Percentiles rank a stretch among this genome's conserved stretches.
Conservation (phyloP, 2,329 filamentous ascomycete species). For the Aspergillus sclerotialis region DNA sequence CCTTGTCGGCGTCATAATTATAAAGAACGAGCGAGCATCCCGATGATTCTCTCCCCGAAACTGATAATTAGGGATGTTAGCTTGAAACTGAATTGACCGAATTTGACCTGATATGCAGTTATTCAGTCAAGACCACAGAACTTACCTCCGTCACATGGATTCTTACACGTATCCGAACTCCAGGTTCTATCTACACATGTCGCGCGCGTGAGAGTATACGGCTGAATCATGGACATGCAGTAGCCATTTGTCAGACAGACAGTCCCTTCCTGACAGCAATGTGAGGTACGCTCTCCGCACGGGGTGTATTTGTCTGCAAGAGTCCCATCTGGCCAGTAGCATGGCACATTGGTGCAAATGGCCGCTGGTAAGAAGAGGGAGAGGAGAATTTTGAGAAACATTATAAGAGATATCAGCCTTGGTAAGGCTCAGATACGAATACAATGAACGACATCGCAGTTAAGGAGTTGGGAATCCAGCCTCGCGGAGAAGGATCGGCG, state of each 20-base stretch:
- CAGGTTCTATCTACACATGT: background rate
- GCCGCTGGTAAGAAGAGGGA: background rate
- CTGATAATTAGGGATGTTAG: background rate
- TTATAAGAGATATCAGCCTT: no score
- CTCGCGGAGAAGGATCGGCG: no score
- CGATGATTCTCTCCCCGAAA: background rate
- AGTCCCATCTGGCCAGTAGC: background rate
- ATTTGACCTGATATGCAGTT: no score
- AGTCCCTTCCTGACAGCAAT: background rate
- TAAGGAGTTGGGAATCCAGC: no score
- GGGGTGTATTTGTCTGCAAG: background rate
- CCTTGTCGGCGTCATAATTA: background rate
- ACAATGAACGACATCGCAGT: no score
- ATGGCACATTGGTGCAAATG: background rate
- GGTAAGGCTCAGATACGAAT: no score
- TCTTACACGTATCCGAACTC: background rate
- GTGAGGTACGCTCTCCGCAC: background rate
- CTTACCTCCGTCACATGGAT: background rate
- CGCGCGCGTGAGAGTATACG: background rate
- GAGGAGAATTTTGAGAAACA: background rate
- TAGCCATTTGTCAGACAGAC: background rate
- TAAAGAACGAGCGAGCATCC: background rate
- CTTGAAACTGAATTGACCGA: background rate
- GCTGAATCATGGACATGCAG: background rate
- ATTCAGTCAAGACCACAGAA: background rate